Evolutionary conservation across 345 rosid species (phyloP), one percentile per base, ranked within the genome.

Genomic region (Erodium maritimum): DNA sequence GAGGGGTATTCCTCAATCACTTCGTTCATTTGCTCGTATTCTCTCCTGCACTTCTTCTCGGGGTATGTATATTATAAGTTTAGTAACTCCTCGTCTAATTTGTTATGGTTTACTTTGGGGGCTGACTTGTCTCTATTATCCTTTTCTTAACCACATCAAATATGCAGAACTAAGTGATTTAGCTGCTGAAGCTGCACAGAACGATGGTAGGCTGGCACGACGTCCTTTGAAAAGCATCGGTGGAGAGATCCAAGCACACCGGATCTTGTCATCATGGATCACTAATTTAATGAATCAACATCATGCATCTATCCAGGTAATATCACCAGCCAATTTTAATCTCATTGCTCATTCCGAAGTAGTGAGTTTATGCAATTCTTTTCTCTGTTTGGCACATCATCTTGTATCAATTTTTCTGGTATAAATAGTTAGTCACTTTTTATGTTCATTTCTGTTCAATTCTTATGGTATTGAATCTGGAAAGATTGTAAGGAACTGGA

Each of bases 11-110:
- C 96, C 95, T 17, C 90, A 79, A 60, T 79, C 95, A 54, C 86
- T 91, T 19, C 95, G 88, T 65, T 90, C 97, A 14, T 82, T 83
- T 77, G 84, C 87, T 66, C 91, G 91, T 70, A 77, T 91, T 67
- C 61, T 82, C 23, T 69, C 79, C 61, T 80, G 86, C 73, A 74
- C 67, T 56, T 67, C 77, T 73, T 56, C 68, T 56, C 71, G 79
- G 74, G 96, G 95, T 91, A 19, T 53, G 61, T 91, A 19, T 53
- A 60, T 42, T 58, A 57, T 34, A 23, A 59, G 54, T 58, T 55
- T 34, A 61, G 21, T 60, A 17, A 37, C 51, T 62, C 60, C 62
- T 18, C 48, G 48, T 29, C 19, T 24, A 22, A 22, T 37, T 59
- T 21, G 53, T 4, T 51, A 63, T 17, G 54, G 21, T 53, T 58